Evolutionary conservation across 495 filamentous ascomycete species (phyloP), one percentile per base, ranked within the genome.

Genomic region (Tuber magnatum): DNA sequence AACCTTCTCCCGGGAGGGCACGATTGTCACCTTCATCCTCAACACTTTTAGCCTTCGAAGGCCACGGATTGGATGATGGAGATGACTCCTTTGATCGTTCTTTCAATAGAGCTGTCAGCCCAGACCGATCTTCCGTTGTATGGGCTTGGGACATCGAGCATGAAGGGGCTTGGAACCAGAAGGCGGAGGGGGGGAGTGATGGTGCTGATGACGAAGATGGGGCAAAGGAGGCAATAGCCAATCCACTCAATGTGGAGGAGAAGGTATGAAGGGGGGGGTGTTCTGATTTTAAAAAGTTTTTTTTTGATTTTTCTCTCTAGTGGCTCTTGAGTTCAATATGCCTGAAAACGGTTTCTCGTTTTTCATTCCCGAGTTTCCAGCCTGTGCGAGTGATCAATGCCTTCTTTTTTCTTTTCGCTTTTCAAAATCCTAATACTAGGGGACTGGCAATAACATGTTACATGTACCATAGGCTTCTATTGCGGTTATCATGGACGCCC

Each of bases 1-100:
- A 28, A 65, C 14, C 56, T 65, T 65, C 56, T 65, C 24, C 51
- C n/a, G 28, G 56, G 28, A 65, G 56, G 28, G 12, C 14, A 3
- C n/a, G 56, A 35, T 65, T 65, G 56, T 65, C 56, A 4, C 7
- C 28, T 18, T 65, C 14, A 8, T 16, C 56, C 28, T 14, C 56
- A 65, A 28, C 56, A 65, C 56, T 65, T 65, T 65, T 65, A 20
- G 56, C 28, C 56, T 35, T 65, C 5, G 28, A 65, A 65, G 56
- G 56, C 28, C 28, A 10, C 56, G 56, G 56, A 8, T 20, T 65
- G 14, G 56, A 35, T 35, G 56, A 35, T 65, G 56, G 56, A 16
- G 56, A 65, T 65, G 56, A 65, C 56, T 65, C 56, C 28, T 65
- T 65, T 65, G 56, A 65, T 65, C 56, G 56, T 35, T 65, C 56